Base-by-base conservation (phyloP, 805 yeast species). In the Candida loeiensis region DNA sequence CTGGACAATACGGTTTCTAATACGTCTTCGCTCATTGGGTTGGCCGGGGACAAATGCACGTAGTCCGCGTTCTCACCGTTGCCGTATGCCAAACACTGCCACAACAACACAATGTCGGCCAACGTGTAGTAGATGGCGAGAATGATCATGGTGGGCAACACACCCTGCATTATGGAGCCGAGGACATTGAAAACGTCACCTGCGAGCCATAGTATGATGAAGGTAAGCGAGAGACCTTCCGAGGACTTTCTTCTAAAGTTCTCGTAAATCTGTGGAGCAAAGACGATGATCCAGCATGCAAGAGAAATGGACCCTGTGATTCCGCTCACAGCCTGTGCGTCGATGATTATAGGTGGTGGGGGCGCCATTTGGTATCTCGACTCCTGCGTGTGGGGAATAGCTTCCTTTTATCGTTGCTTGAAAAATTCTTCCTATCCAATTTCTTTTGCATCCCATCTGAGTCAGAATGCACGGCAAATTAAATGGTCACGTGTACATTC, bases 241-340 rank as follows among this genome's bases (percentile, higher is more conserved):
- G 95, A 80, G 25, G 89, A 80, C 59, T 86, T 82, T 55, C 98
- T 69, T 45, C 74, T 73, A 55, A 86, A 89, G 49, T 90, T 91
- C 57, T 93, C 97, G 61, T 88, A 90, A 33, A 93, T 84, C 58
- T 91, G 98, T 8, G 98, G 98, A 27, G 95, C 95, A 70, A 93
- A 91, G 13, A 91, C 99, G 36, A 93, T 90, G 44, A 93, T 83
- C 99, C 99, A 91, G 60, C 97, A 93, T 12, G 97, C 95, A 34
- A 91, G 77, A 14, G 98, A 91, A 25, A 93, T 88, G 9, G 95
- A 87, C 44, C 84, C 86, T 14, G 85, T 79, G 41, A 85, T 82
- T 5, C 91, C 93, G 54, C 88, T 79, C 14, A 85, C 78, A 13
- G 85, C 85, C 47, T 78, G 77, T 13, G 86, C 80, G 48, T 79